Evolutionary conservation across 2,329 filamentous ascomycete species (phyloP).

Genomic region (Colletotrichum magnum): DNA sequence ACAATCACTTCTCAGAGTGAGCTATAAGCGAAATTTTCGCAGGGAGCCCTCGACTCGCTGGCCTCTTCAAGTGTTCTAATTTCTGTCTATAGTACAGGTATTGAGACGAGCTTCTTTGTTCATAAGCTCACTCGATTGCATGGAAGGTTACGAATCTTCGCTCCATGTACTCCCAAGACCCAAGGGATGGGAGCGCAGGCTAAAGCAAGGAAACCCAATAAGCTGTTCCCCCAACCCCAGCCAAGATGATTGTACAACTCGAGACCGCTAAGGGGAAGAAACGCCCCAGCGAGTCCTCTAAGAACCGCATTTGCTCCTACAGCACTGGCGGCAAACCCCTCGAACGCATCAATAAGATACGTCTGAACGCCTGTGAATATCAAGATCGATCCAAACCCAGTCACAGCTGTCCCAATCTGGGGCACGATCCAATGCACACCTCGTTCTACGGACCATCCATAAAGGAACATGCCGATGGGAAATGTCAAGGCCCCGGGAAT

Average conservation of each 20-base stretch:
- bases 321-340: slow-evolving; percentile 61
- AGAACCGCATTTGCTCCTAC: slow-evolving; percentile 76
- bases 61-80: too few species aligned
- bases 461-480: slow-evolving; percentile 44
- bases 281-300: slow-evolving; percentile 57
- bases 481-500: slow-evolving; percentile 46
- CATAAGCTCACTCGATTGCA: slow-evolving; percentile 15
- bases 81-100: too few species aligned
- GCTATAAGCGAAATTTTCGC: too few species aligned
- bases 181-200: slow-evolving; percentile 54
- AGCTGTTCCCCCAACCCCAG: slow-evolving; percentile 42
- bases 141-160: slow-evolving; percentile 11
- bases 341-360: slow-evolving; percentile 74
- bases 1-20: too few species aligned
- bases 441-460: slow-evolving; percentile 57
- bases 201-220: slow-evolving; percentile 55
- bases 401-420: slow-evolving; percentile 64
- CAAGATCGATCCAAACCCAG: slow-evolving; percentile 61
- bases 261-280: slow-evolving; percentile 38
- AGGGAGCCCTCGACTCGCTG: too few species aligned
- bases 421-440: slow-evolving; percentile 71
- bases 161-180: slow-evolving; percentile 41
- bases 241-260: slow-evolving; percentile 39
- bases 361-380: slow-evolving; percentile 69
- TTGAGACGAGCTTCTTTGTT: background rate